Evolutionary conservation across 1,284 basidiomycete species (phyloP).

Genomic region (Sanghuangporus sanghuang): DNA sequence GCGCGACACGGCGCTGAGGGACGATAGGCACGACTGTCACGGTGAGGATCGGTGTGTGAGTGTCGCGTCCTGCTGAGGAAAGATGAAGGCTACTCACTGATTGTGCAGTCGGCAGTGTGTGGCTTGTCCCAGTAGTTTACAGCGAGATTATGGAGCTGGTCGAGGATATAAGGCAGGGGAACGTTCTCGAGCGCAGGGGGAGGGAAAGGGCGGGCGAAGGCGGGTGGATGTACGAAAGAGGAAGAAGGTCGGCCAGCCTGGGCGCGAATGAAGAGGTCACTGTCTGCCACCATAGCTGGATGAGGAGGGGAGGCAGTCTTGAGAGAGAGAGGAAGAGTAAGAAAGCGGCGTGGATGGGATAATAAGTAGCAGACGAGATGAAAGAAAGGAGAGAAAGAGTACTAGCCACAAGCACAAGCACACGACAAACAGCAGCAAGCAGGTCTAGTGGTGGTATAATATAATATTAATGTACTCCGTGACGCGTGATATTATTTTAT

Average conservation of each 20-base stretch:
- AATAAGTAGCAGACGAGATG: background rate
- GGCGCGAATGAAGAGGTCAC: background rate
- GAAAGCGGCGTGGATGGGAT: background rate
- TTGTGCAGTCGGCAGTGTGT: conserved; percentile 69
- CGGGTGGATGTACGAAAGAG: background rate
- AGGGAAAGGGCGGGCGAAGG: conserved; percentile 36
- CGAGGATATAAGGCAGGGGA: conserved; percentile 63
- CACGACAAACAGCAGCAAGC: too few relatives aligned
- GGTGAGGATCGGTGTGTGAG: background rate
- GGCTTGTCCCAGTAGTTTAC: conserved; percentile 64
- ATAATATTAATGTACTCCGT: background rate
- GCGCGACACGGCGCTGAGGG: conserved; percentile 3
- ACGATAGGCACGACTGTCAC: conserved; percentile 16
- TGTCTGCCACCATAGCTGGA: conserved; percentile 9
- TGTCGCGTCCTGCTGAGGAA: background rate
- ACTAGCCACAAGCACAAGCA: background rate
- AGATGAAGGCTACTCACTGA: conserved; percentile 42
- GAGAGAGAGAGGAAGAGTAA: background rate
- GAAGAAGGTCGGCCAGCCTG: conserved; percentile 3
- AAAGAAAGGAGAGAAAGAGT: background rate
- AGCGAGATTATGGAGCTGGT: conserved; percentile 61
- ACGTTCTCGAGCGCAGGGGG: conserved; percentile 57
- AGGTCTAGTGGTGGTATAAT: too few relatives aligned
- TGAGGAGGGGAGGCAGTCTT: background rate
- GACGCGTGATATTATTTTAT: background rate